Base-by-base conservation (phyloP, 495 filamentous ascomycete genomes). In the Jackrogersella minutella region DNA sequence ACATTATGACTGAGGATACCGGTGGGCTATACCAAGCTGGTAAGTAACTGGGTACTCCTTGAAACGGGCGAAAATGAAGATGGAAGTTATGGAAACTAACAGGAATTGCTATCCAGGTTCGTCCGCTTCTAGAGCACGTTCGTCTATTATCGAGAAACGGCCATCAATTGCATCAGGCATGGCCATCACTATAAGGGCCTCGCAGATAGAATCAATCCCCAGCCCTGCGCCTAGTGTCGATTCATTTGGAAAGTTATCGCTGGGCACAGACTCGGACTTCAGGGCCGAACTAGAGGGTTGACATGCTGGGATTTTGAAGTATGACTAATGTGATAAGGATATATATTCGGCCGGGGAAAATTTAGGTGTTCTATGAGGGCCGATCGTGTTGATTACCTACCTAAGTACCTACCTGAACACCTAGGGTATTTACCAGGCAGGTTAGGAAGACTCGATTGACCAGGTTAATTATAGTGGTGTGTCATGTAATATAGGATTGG, bases 11-110 rank as follows among this genome's bases (percentile, higher is more conserved):
- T 14, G 68, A 73, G 49, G 71, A 73, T 58, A 62, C 61, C 16
- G 58, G 64, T 34, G 61, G 68, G 22, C 21, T 78, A 64, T 73
- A 66, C 70, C 71, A 78, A 66, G 53, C 73, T 73, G 49, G 79
- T 79, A 46, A 40, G 61, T 66, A 21, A 39, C 22, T 7, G 14
- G 4, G 21, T 16, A 26, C 5, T 14, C 17, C 36, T 51, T 1
- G 14, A 10, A 6, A 9, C 30, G n/a, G 64, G 16, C 7, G 13
- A 14, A 30, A n/a, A 16, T 10, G 13, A 34, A 36, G 46, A 26
- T 9, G 19, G 21, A 5, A 46, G 8, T 13, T 9, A 19, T 68
- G 71, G 47, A 75, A 74, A 68, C 66, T 78, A 28, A 73, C 49
- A 8, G 44, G 65, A 16, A 52, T 74, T 41, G 31, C 73, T 61